A percentile compares a stretch with the other conserved stretches of the same genome.
Evolutionary conservation across 1,284 basidiomycete genomes (phyloP).

Genomic region (Sporisorium iseilematis-ciliati): DNA sequence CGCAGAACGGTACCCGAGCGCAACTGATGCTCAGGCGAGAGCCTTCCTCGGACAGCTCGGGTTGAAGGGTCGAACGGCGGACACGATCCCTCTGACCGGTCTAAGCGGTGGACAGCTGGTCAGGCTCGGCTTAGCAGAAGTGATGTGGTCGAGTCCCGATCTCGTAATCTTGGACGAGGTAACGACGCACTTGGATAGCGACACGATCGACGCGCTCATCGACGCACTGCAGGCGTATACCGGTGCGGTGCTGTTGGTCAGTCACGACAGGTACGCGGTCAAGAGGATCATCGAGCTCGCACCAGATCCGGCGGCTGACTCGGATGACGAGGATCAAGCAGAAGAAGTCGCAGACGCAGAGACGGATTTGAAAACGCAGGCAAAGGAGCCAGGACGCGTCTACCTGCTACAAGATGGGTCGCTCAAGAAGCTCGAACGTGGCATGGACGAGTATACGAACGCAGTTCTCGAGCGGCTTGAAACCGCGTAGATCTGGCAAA

Average conservation of each 20-base stretch:
- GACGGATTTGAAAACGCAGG: constrained; percentile 28
- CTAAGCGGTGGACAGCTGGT: constrained; percentile 75
- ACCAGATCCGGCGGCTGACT: constrained; percentile 33
- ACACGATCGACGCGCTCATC: constrained; percentile 77
- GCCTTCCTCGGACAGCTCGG: constrained; percentile 71
- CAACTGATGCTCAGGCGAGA: constrained; percentile 60
- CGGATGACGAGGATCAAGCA: constrained; percentile 48
- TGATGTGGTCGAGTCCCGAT: constrained; percentile 56
- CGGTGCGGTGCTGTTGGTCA: constrained; percentile 77
- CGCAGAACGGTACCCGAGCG: constrained; percentile 47
- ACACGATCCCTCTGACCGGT: constrained; percentile 42
- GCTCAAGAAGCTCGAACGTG: constrained; percentile 71
- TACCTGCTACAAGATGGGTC: constrained; percentile 72
- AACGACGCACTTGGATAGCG: constrained; percentile 76
- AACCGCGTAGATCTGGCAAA: not conserved
- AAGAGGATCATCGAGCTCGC: constrained; percentile 50
- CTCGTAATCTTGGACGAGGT: constrained; percentile 60
- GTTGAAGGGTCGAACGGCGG: constrained; percentile 60
- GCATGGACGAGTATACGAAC: constrained; percentile 72
- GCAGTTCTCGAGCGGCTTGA: constrained; percentile 60
- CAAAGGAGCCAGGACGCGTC: constrained; percentile 70
- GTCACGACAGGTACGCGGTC: constrained; percentile 75
- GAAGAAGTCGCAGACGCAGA: constrained; percentile 59
- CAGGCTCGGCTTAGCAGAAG: constrained; percentile 52
- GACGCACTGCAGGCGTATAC: constrained; percentile 74